Base-by-base conservation (phyloP, 306 rosid species). In the Vachellia pachyceras region DNA sequence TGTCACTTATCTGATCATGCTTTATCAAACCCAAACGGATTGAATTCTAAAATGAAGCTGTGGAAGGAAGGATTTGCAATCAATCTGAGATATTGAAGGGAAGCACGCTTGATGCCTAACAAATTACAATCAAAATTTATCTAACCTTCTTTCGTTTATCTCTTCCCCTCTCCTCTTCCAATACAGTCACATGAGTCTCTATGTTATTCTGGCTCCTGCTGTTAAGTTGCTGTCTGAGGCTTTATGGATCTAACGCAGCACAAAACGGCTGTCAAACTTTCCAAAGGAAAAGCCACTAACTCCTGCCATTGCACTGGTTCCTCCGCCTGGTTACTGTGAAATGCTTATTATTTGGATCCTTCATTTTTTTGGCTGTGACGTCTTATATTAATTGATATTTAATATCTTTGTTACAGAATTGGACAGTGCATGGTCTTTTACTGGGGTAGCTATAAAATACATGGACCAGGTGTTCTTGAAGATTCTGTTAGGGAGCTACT, bases 401-500 rank as follows among this genome's bases (percentile, higher is more conserved):
- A 37, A 84, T 83, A 65, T 45, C n/a, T 40, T 73, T 80, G 20
- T 46, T 66, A 39, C 93, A 95, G 99, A 95, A 95, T 84, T 95
- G 99, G 99, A 95, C 99, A 10, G 91, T 95, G 70, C 99, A 93
- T 84, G 99, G 99, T 65, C 98, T n/a, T 95, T 75, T 93, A 90
- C 75, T 95, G 97, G 97, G 98, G 99, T 79, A 95, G 99, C 94
- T 89, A 95, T 79, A 90, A 69, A 69, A 87, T 89, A 70, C 91
- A 93, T 79, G 85, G 86, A 57, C 98, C 97, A 0, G 69, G 13
- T 86, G 92, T 93, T 85, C 94, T 93, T 25, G 94, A 91, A 84
- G 97, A 90, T 74, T 93, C 99, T 67, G 12, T 95, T 35, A 87
- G 74, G 84, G 93, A 93, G 91, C 87, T 95, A 73, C 74, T 95